These are phyloP conservation scores for Clarkia xantiana DNA, from an alignment of 345 rosid genomes.

Conservation along the genomic window DNA sequence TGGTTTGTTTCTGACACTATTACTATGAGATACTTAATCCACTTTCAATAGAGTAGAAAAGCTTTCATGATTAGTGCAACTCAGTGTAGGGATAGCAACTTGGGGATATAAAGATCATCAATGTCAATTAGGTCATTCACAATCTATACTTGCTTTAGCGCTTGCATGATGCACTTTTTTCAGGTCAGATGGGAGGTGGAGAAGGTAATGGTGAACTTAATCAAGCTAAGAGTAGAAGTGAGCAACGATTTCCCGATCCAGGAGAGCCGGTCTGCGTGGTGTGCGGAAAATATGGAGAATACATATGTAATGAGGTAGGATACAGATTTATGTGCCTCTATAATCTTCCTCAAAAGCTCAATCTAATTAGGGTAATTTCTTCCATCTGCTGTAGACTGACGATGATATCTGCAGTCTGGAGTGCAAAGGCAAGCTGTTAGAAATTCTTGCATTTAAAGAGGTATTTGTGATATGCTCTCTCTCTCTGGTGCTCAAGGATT, in stretches of 20 bases:
- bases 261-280: constrained; percentile 61
- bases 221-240: constrained; percentile 23
- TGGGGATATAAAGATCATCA: too few relatives aligned
- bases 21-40: neutral
- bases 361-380: constrained; percentile 1
- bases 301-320: constrained; percentile 52
- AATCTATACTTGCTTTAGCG: neutral
- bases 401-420: constrained; percentile 70
- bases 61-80: too few relatives aligned
- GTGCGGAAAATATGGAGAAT: constrained; percentile 66
- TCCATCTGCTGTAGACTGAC: constrained; percentile 33
- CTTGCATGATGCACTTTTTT: constrained; percentile 1
- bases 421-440: constrained; percentile 49
- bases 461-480: constrained; percentile 14
- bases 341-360: neutral
- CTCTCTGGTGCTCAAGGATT: neutral
- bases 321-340: neutral
- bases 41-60: neutral
- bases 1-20: constrained; percentile 20
- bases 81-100: too few relatives aligned
- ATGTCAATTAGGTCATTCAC: neutral
- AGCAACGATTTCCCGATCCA: constrained; percentile 39
- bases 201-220: neutral
- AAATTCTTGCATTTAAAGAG: constrained; percentile 25
- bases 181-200: constrained; percentile 16